Base-by-base conservation (phyloP, 2,329 filamentous ascomycete species). In the Botryotinia convoluta region DNA sequence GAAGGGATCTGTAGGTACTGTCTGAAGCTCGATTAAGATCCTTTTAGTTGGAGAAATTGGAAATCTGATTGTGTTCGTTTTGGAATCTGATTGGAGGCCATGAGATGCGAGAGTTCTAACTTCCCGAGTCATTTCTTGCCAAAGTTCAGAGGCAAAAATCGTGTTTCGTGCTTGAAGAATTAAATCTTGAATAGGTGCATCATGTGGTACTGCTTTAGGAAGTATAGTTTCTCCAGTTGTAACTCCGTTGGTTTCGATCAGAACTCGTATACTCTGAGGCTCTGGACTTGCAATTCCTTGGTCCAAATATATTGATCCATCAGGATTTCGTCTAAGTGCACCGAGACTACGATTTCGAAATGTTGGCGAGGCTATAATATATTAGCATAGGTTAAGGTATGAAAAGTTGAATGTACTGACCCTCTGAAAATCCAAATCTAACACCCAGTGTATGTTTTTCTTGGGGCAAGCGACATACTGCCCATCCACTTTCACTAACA, bases 81-180 rank as follows among this genome's bases (percentile, higher is more conserved):
- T 86, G 22, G 39, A 45, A 62, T 65, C 67, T 10, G 90, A 87
- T 39, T 87, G 87, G 20, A 98, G 91, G 16, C 91, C 89, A 74
- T 93, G 90, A 18, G 90, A 89, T 4, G 91, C 86, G 35, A 97
- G 85, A 0, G 87, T 87, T 26, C 94, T 91, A 0, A 92, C 90
- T 82, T 99, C 96, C 29, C 93, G 88, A 70, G 91, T 91, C 74
- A 98, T 86, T 82, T 99, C 96, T 77, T 97, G 91, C 87, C 94
- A 98, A 2, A 99, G 84, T 80, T 99, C 96, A 79, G 95, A 91
- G 42, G 93, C 90, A 78, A 93, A 94, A 32, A 95, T 86, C 68
- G 92, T 93, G 81, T 96, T 92, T 73, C 93, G 87, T 3, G 93
- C 92, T 77, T 93, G 89, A 29, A 91, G 88, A 45, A 97, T 92